Evolutionary conservation across 2,329 filamentous ascomycete species (phyloP), one percentile per base, ranked within the genome.

Genomic region (Domatiomyces globalis): DNA sequence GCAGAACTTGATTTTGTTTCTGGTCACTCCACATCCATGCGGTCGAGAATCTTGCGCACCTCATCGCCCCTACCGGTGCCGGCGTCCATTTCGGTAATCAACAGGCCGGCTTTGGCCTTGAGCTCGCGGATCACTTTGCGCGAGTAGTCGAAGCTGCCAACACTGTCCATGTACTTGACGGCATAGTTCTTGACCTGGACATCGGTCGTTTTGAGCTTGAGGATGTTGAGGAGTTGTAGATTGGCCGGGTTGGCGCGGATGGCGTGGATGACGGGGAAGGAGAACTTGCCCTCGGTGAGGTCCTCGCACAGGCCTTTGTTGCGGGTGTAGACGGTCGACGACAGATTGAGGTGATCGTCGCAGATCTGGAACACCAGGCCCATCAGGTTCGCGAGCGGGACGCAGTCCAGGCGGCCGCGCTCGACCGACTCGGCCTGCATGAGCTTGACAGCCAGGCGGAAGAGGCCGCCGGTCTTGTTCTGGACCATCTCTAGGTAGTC

Each of bases 241-340:
- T 71, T 72, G 2, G 61, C 61, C 2, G 68, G 68, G 42, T 60
- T 58, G 25, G 56, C 54, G 54, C 86, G 85, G 60, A 96, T 94
- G 66, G 85, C 84, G 71, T 96, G 90, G 62, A 96, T 95, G 62
- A 96, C 83, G 43, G 89, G 88, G 66, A 95, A 95, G 22, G 84
- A 90, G 72, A 95, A 95, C 74, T 96, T 96, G 57, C 90, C 90
- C 71, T 96, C 92, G 1, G 88, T 95, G 61, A 96, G 71, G 68
- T 96, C 92, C 71, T 96, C 90, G 67, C 87, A 94, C 60, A 95
- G 78, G 48, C 90, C 92, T 72, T 96, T 96, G 68, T 94, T 90
- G 57, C 84, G 74, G 39, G 81, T 82, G 73, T 95, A 95, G 62
- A 81, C 75, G n/a, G 71, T 72, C 50, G 63, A 67, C 27, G 76